Base-by-base conservation (phyloP, 2,329 filamentous ascomycete genomes). In the Coniochaeta sp. region DNA sequence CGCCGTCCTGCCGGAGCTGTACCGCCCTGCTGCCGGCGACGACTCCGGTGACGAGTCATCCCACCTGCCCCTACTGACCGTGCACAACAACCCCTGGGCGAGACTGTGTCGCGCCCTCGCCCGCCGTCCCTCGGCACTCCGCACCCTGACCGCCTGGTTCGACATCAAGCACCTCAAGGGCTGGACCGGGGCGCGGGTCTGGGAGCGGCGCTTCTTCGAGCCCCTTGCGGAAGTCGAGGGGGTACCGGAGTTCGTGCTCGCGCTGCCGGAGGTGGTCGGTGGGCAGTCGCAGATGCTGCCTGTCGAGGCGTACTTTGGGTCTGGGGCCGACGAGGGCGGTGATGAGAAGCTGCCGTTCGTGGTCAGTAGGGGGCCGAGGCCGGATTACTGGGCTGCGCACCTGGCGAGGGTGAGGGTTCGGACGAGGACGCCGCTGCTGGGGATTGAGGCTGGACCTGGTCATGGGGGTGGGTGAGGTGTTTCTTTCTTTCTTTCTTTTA, bases 131-230 rank as follows among this genome's bases (percentile, higher is more conserved):
- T n/a, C n/a, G n/a, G 44, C 47, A 5, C 65, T 73, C 26, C 65
- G 65, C 16, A 44, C 58, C 17, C 65, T 73, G 32, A 65, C 62
- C 58, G 34, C 72, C 52, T 71, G 68, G 64, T 61, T 70, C 44
- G 67, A 72, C 62, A 65, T 67, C 34, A 58, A 63, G 50, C 68
- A 72, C 61, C 64, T 70, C 50, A 63, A 68, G 9, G 65, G 66
- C 1, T 73, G 71, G 71, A 64, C 68, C 62, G n/a, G n/a, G n/a
- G 64, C 65, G 55, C 64, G 67, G 8, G 67, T 70, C 24, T 65
- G 61, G 62, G 71, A 73, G 66, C 66, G 61, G 30, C 59, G 62
- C 3, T 64, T 73, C 58, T 67, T 73, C 22, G 60, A 55, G 2
- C 54, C 55, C 16, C 63, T 73, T 28, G 55, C 63, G 17, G 55